Evolutionary conservation across 352 stramenopile genomes (phyloP), one percentile per base, ranked within the genome.

Genomic region (Globisporangium takayamanum): DNA sequence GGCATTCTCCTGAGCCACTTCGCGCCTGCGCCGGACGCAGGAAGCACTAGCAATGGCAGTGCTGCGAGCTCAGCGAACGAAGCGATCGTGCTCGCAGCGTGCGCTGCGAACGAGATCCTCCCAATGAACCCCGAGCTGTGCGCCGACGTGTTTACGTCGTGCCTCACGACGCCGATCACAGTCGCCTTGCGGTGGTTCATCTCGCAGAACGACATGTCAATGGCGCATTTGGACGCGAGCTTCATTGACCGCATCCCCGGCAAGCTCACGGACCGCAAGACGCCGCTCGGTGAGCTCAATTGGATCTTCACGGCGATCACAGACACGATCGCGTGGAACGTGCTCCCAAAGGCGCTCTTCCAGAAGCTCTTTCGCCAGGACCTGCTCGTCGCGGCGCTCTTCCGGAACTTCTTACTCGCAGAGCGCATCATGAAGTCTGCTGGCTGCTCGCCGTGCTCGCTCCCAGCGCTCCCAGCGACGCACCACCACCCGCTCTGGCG

Each of bases 221-320:
- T 97, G 88, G 70, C 71, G 8, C 82, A 94, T 64, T 36, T 95
- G 18, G 84, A 94, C 60, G 74, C 76, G n/a, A 89, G 69, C 58
- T 91, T 92, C 33, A 94, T 95, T 64, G 84, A 95, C 47, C 84
- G 86, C 39, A 95, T 95, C 50, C 84, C 86, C 1, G 86, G 97
- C 46, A 98, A 98, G 61, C 72, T 98, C 4, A 97, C 85, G 0
- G 95, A 99, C 54, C 76, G 89, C 16, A 96, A 97, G 57, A 96
- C 90, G 11, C 95, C 96, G 5, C 67, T 98, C 2, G 97, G 97
- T 41, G 97, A 99, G 66, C 76, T 99, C 41, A 99, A 99, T 83
- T 99, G 97, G 98, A 99, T 99, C 53, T 99, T 99, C 68, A 99
- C 97, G 15, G 96, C 97, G n/a, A 98, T 99, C 54, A 99, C 98